phyloP scores from a whole-genome alignment of 1,284 basidiomycete species.

The Pisolithus thermaeus region DNA sequence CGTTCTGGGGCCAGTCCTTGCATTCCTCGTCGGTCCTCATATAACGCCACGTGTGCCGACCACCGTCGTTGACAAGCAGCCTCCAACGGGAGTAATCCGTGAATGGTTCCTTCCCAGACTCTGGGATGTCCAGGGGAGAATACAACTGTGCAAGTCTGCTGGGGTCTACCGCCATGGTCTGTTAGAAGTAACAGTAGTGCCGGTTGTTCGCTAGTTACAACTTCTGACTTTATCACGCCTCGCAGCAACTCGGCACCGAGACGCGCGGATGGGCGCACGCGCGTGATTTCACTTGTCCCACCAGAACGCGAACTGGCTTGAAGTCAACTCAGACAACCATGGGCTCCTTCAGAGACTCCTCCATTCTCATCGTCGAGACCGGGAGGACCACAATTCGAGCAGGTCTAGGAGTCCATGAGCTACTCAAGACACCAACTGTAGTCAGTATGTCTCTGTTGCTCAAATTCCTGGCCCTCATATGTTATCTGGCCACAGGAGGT shows the following conservation, averaged over 20 bases:
- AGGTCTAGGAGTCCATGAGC: slow-evolving; percentile 76
- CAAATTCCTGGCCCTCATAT: slow-evolving; percentile 4
- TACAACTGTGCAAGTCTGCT: slow-evolving; percentile 31
- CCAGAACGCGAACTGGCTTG: slow-evolving; percentile 5
- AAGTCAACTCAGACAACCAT: slow-evolving; percentile 19
- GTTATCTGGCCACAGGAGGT: slow-evolving; percentile 45
- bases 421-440: slow-evolving; percentile 68
- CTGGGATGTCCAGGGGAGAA: slow-evolving; percentile 45
- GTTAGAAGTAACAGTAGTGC: not conserved
- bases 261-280: not conserved
- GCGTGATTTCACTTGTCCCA: not conserved
- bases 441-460: slow-evolving; percentile 41
- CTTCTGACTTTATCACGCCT: not conserved
- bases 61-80: slow-evolving; percentile 73
- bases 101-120: slow-evolving; percentile 47
- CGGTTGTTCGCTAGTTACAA: not conserved
- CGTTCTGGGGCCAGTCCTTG: slow-evolving; percentile 66
- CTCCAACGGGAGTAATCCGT: slow-evolving; percentile 85
- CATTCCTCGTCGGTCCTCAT: slow-evolving; percentile 61
- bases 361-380: slow-evolving; percentile 77
- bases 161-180: slow-evolving; percentile 10
- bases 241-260: not conserved
- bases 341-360: slow-evolving; percentile 76
- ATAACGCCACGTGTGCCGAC: slow-evolving; percentile 90
- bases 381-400: slow-evolving; percentile 67